Percentiles rank a stretch among this genome's conserved stretches.
phyloP scores from a whole-genome alignment of 108 stramenopile species.

The Skeletonema tropicum region DNA sequence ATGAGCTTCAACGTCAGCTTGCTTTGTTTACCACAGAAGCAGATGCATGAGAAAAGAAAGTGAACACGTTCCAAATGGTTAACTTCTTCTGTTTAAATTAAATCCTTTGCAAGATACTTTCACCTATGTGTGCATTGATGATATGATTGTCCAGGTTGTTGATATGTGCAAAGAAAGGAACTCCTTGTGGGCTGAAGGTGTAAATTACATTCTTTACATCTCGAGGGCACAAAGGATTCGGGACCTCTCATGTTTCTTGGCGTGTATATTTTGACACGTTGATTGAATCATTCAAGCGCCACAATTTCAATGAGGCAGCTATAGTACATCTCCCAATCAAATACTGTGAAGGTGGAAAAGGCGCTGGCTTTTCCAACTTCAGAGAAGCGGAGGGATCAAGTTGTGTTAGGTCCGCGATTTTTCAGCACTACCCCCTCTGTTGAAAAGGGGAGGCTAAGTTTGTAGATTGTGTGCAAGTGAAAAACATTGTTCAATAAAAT shows the following conservation, averaged over 20 bases:
- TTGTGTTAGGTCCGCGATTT: background rate
- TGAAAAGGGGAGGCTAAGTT: background rate
- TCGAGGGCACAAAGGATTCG: background rate
- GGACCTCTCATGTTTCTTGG: background rate
- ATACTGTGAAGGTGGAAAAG: constrained; percentile 2
- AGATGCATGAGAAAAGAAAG: background rate
- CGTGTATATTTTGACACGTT: background rate
- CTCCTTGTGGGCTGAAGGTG: constrained; percentile 1
- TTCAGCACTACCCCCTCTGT: background rate
- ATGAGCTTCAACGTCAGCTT: constrained; percentile 29
- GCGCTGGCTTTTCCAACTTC: constrained; percentile 3
- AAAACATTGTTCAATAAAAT: background rate
- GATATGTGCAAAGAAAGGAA: background rate
- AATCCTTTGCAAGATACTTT: background rate
- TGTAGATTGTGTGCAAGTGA: constrained; percentile 8
- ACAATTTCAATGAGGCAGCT: background rate
- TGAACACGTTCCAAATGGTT: background rate
- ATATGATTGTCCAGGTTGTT: background rate
- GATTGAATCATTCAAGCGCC: background rate
- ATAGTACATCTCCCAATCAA: background rate
- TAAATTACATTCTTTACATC: background rate
- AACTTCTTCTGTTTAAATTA: background rate
- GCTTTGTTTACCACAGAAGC: constrained; percentile 8
- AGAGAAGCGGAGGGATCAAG: background rate
- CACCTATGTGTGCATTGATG: background rate